These are phyloP conservation scores for Staphylotrichum longicolle DNA, from an alignment of 495 filamentous ascomycete genomes.

Conservation along the genomic window DNA sequence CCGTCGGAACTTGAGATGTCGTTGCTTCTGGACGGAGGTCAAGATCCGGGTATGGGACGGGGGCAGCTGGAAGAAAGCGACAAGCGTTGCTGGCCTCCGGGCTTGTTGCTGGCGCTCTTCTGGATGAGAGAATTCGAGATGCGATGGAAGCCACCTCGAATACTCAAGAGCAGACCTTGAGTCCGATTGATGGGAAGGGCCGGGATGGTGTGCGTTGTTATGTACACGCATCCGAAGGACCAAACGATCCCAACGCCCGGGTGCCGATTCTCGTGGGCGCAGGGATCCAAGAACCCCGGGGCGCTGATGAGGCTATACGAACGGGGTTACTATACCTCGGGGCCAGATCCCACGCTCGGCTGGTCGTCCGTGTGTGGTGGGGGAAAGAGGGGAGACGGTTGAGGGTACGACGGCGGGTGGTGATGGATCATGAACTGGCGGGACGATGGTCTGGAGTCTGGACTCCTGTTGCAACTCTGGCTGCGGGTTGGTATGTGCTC, in stretches of 20 bases:
- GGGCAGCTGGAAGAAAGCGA: background rate
- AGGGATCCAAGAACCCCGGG: conserved; percentile 20
- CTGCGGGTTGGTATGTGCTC: conserved; percentile 14
- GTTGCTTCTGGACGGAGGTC: conserved; percentile 5
- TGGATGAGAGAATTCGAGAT: background rate
- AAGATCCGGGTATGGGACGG: conserved; percentile 5
- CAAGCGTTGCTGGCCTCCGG: background rate
- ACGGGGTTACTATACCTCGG: conserved; percentile 26
- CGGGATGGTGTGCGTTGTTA: conserved; percentile 26
- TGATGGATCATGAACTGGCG: conserved; percentile 12
- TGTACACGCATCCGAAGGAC: conserved; percentile 25
- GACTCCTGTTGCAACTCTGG: background rate
- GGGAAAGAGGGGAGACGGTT: conserved; percentile 8
- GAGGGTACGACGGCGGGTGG: conserved; percentile 5
- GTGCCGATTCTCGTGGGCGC: conserved; percentile 24
- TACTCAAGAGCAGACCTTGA: conserved; percentile 15
- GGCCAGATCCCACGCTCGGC: conserved; percentile 13
- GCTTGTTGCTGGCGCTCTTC: background rate
- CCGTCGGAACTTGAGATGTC: background rate
- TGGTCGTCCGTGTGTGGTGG: conserved; percentile 17
- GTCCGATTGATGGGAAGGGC: conserved; percentile 13
- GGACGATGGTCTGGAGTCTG: conserved; percentile 9
- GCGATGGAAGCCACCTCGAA: background rate
- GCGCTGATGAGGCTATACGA: conserved; percentile 29
- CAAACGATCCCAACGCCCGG: conserved; percentile 15